phyloP scores from a whole-genome alignment of 2,329 filamentous ascomycete genomes.

The Trichoderma sp. region DNA sequence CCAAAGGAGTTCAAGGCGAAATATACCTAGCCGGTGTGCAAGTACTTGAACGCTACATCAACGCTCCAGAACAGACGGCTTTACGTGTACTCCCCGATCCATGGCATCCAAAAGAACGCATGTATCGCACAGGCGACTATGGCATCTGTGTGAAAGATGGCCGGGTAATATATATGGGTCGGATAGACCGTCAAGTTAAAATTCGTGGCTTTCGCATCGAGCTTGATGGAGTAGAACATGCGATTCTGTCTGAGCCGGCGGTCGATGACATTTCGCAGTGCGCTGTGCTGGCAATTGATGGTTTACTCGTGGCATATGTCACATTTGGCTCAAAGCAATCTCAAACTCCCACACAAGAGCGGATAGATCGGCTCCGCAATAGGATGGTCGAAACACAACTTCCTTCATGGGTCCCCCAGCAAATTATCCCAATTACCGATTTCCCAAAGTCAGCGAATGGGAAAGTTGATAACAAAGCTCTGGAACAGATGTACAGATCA shows the following conservation, averaged over 20 bases:
- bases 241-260: not conserved
- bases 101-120: not conserved
- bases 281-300: constrained; percentile 6
- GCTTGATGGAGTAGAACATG: constrained; percentile 14
- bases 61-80: not conserved
- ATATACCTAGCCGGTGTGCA: constrained; percentile 3
- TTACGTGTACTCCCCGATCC: constrained; percentile 1
- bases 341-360: not conserved
- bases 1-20: constrained; percentile 1
- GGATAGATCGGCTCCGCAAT: not conserved
- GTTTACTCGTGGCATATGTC: not conserved
- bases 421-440: not conserved
- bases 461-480: constrained; percentile 2
- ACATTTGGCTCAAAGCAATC: not conserved
- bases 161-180: not conserved
- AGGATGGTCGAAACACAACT: not conserved
- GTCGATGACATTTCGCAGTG: not conserved
- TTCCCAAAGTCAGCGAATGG: constrained; percentile 15
- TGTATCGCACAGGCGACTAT: constrained; percentile 20
- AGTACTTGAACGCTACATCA: constrained; percentile 8
- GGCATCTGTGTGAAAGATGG: not conserved
- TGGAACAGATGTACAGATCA: not conserved
- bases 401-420: constrained; percentile 19
- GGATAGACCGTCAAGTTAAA: constrained; percentile 19
- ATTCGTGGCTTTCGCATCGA: constrained; percentile 22